phyloP scores from a whole-genome alignment of 345 rosid species.

The Eucalyptus polybractea region DNA sequence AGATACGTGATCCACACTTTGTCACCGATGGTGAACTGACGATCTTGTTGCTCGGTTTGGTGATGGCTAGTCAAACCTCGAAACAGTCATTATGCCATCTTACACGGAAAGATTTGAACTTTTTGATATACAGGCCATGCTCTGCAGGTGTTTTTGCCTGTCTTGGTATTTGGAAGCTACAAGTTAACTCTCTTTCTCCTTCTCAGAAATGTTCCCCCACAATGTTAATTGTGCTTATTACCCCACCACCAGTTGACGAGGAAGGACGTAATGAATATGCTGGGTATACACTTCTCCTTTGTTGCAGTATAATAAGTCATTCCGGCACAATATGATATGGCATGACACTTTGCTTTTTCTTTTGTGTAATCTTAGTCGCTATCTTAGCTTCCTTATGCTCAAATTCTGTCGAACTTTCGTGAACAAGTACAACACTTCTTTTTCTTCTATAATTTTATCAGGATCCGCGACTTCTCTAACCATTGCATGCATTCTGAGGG shows the following conservation, averaged over 20 bases:
- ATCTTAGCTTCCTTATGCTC: neutral
- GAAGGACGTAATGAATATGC: constrained; percentile 52
- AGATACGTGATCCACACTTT: neutral
- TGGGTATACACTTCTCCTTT: constrained; percentile 9
- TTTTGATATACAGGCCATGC: too few species aligned
- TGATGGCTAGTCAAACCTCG: neutral
- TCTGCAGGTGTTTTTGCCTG: too few species aligned
- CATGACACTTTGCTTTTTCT: neutral
- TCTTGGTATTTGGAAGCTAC: neutral
- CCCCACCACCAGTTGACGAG: constrained; percentile 86
- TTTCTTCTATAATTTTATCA: neutral
- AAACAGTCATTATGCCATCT: neutral
- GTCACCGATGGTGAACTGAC: neutral
- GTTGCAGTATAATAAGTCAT: neutral
- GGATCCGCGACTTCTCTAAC: neutral
- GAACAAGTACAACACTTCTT: neutral
- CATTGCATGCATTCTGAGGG: neutral
- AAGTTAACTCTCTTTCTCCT: neutral
- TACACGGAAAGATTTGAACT: neutral
- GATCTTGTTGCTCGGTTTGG: neutral
- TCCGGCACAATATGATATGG: neutral
- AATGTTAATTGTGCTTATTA: constrained; percentile 64
- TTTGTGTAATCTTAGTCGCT: neutral
- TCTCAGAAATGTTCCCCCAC: constrained; percentile 55
- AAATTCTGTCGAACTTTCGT: neutral